phyloP scores from a whole-genome alignment of 2,329 filamentous ascomycete species.

The Coniochaeta sp. region DNA sequence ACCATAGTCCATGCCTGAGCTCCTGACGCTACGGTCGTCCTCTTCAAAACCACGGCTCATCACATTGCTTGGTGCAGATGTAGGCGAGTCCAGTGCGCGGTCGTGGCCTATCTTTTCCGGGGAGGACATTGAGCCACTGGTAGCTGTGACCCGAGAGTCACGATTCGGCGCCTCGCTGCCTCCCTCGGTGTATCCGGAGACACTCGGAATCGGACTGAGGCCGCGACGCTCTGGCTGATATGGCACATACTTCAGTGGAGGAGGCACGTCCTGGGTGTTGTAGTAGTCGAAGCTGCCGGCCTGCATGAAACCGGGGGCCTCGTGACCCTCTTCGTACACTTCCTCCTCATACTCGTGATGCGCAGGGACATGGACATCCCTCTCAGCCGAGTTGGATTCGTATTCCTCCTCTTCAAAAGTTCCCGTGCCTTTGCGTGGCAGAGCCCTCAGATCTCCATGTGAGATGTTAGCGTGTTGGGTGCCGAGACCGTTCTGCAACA shows the following conservation, averaged over 20 bases:
- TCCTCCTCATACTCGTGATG: conserved; percentile 30
- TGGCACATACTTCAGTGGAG: conserved; percentile 58
- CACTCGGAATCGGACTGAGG: conserved; percentile 85
- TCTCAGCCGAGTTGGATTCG: conserved; percentile 30
- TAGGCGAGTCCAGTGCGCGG: conserved; percentile 35
- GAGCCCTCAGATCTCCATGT: conserved; percentile 48
- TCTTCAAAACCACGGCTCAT: conserved; percentile 47
- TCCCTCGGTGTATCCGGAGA: conserved; percentile 75
- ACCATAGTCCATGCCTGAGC: conserved; percentile 48
- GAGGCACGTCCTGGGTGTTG: conserved; percentile 55
- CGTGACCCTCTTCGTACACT: conserved; percentile 37
- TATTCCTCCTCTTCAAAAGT: conserved; percentile 39
- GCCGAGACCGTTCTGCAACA: conserved; percentile 50
- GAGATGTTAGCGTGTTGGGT: conserved; percentile 61
- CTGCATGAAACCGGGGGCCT: conserved; percentile 28
- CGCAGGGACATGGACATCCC: conserved; percentile 27
- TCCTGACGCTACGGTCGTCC: conserved; percentile 49
- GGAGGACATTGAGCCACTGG: conserved; percentile 54
- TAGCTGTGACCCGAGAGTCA: conserved; percentile 47
- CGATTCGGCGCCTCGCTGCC: conserved; percentile 52
- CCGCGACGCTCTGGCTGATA: conserved; percentile 64
- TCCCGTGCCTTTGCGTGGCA: conserved; percentile 39
- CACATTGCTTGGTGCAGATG: conserved; percentile 48
- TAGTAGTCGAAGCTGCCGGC: conserved; percentile 39
- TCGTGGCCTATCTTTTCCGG: conserved; percentile 46